Evolutionary conservation across 2,329 filamentous ascomycete species (phyloP).

Genomic region (Fusarium metavorans): DNA sequence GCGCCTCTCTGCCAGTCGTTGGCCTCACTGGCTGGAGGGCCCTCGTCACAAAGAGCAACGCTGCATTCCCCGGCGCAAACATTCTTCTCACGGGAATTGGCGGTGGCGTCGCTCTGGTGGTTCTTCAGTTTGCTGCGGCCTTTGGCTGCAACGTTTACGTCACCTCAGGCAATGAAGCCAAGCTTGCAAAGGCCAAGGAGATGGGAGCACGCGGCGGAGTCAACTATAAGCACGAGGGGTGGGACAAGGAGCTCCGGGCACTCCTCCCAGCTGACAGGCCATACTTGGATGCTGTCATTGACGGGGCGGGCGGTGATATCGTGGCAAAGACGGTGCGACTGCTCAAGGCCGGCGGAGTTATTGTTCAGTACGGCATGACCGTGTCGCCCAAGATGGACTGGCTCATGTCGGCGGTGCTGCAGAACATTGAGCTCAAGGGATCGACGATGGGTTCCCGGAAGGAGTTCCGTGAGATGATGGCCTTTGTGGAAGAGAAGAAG

Average conservation of each 20-base stretch:
- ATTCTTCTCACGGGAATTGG: slow-evolving; percentile 92
- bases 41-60: slow-evolving; percentile 80
- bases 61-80: slow-evolving; percentile 74
- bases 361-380: slow-evolving; percentile 93
- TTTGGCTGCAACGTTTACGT: slow-evolving; percentile 84
- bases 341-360: slow-evolving; percentile 85
- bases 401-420: slow-evolving; percentile 84
- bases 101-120: slow-evolving; percentile 88
- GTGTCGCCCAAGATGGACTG: slow-evolving; percentile 86
- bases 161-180: slow-evolving; percentile 78
- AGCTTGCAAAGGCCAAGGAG: slow-evolving; percentile 77
- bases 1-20: slow-evolving; percentile 85
- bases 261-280: slow-evolving; percentile 74
- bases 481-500: slow-evolving; percentile 79
- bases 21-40: slow-evolving; percentile 92
- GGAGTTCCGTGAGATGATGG: slow-evolving; percentile 92
- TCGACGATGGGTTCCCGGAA: slow-evolving; percentile 91
- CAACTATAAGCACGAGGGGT: slow-evolving; percentile 80
- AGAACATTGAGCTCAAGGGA: slow-evolving; percentile 88
- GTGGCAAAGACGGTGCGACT: slow-evolving; percentile 75
- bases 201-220: slow-evolving; percentile 88
- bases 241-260: slow-evolving; percentile 80
- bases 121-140: slow-evolving; percentile 81
- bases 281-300: slow-evolving; percentile 85
- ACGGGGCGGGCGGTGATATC: slow-evolving; percentile 90